Evolutionary conservation across 148 eudicot species (phyloP).

Genomic region (Spergularia marina): DNA sequence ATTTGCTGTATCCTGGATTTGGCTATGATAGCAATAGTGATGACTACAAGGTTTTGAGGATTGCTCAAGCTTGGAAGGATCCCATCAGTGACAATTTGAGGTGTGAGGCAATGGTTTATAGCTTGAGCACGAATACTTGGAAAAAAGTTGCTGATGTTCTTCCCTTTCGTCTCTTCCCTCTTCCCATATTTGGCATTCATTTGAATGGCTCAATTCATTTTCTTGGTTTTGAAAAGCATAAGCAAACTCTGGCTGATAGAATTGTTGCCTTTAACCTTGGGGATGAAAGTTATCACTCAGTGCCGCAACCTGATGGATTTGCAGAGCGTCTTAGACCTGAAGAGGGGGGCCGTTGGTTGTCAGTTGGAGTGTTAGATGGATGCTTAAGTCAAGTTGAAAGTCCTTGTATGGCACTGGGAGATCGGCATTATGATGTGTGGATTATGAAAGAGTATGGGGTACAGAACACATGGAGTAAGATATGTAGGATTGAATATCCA

Average conservation of each 20-base stretch:
- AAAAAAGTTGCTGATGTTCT: conserved; percentile 11
- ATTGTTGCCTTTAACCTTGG: conserved; percentile 1
- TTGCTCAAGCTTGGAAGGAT: conserved; percentile 2
- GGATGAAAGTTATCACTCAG: not conserved
- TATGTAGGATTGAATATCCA: conserved; percentile 2
- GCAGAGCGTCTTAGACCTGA: not conserved
- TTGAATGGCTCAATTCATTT: conserved; percentile 5
- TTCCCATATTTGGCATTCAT: not conserved
- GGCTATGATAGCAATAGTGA: not conserved
- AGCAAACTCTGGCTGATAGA: not conserved
- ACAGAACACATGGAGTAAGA: not conserved
- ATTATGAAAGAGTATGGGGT: conserved; percentile 11
- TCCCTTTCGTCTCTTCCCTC: not conserved
- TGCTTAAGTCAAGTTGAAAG: not conserved
- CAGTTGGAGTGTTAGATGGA: conserved; percentile 2
- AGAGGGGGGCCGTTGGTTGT: conserved; percentile 4
- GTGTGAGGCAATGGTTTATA: conserved; percentile 8
- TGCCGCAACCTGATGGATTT: not conserved
- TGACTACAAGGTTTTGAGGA: conserved; percentile 8
- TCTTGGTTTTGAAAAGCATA: not conserved
- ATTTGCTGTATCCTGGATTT: not conserved
- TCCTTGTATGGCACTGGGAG: not conserved
- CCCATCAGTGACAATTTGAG: not conserved
- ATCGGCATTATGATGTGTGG: conserved; percentile 7
- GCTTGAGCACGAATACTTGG: conserved; percentile 11